Evolutionary conservation across 2,329 filamentous ascomycete genomes (phyloP), one percentile per base, ranked within the genome.

Genomic region (Fusarium citri): DNA sequence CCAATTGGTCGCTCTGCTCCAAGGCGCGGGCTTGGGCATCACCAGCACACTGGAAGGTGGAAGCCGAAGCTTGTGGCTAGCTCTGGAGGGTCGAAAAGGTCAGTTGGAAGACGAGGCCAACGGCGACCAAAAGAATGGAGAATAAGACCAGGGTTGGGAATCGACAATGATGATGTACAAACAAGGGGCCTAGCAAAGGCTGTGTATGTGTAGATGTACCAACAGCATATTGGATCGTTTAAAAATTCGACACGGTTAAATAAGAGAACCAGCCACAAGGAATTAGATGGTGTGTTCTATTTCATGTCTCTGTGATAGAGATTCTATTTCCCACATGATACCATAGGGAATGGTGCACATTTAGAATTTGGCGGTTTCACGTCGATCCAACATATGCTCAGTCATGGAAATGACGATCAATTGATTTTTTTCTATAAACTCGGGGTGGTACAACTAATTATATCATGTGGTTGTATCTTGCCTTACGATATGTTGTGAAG

Each of bases 61-160:
- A 50, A 87, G 91, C 64, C 93, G 91, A 85, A 94, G 88, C 77
- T 78, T 99, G 73, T 98, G 95, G 86, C 86, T 97, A 67, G 93
- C 95, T 15, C 83, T 99, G 75, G 95, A 98, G 84, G 89, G 92
- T 50, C 86, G 95, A 78, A 89, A 90, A 81, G 88, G 85, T 50
- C 91, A 95, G 82, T 80, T 99, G 79, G 94, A 98, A 76, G 91
- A 93, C 58, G 76, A 77, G 60, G 60, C 53, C 26, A 74, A 76
- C 26, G 66, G 59, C 15, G 57, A 72, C 47, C 61, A 57, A 47
- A 74, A 66, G 41, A 62, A 64, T 23, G 61, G 45, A 40, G 54
- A 67, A 59, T 68, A 49, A 67, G 57, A 26, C 22, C 12, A 49
- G 14, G 49, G 46, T 23, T 37, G 7, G 15, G n/a, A 18, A 30